Conservation (phyloP, 192 early-diverging fungal species). For the Podila epicladia region DNA sequence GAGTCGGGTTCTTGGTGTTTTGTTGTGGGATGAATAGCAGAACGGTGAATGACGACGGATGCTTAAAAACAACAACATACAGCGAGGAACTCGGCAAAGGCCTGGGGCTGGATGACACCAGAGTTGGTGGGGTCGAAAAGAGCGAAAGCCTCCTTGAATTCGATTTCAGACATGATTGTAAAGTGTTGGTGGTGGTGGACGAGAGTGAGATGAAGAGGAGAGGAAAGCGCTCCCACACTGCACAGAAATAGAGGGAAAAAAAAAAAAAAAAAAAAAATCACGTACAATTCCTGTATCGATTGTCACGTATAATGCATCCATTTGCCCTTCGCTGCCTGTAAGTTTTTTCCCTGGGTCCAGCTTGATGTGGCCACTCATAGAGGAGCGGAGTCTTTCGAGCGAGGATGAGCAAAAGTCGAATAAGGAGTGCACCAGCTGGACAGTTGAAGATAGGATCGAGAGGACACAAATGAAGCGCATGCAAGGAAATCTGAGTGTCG, state of each 20-base stretch:
- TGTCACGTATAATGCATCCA: not conserved
- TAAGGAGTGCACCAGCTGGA: no score
- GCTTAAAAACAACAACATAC: constrained; percentile 11
- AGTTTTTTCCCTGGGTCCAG: not conserved
- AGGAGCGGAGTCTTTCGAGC: no score
- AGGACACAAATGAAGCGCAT: no score
- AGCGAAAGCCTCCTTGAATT: constrained; percentile 50
- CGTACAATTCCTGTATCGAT: not conserved
- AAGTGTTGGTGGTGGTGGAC: not conserved
- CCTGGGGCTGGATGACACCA: constrained; percentile 46
- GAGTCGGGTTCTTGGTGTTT: no score
- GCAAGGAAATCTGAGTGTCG: no score
- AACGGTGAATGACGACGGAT: no score
- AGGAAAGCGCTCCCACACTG: constrained; percentile 3
- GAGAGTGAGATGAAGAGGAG: constrained; percentile 8
- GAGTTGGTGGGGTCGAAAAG: constrained; percentile 53
- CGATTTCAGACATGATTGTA: constrained; percentile 30
- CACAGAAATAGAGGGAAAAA: not conserved
- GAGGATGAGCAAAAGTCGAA: no score
- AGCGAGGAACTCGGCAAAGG: constrained; percentile 45
- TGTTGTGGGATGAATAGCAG: no score
- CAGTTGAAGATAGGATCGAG: no score
- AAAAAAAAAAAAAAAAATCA: not conserved
- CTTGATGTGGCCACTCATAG: no score
- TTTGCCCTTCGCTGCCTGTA: not conserved